phyloP scores from a whole-genome alignment of 2,329 filamentous ascomycete genomes.

The Botryotinia narcissicola region DNA sequence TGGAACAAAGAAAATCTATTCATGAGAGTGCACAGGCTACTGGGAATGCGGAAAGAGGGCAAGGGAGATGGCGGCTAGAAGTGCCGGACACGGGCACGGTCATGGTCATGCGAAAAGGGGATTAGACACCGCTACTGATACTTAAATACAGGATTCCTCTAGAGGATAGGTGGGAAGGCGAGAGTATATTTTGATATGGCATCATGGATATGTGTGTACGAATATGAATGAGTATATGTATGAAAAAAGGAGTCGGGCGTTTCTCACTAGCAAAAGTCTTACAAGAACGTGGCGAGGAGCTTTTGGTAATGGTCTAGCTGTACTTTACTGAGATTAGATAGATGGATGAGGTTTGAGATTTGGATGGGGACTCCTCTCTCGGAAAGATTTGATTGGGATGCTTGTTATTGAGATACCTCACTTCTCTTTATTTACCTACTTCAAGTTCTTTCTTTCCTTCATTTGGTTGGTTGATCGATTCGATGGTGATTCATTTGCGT shows the following conservation, averaged over 20 bases:
- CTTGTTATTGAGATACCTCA: constrained; percentile 7
- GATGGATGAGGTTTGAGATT: background rate
- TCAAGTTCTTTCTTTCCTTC: background rate
- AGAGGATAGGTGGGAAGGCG: background rate
- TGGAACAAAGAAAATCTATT: constrained; percentile 13
- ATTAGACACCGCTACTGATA: background rate
- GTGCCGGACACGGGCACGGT: background rate
- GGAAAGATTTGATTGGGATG: background rate
- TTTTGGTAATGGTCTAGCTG: background rate
- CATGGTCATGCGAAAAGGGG: background rate
- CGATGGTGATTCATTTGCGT: background rate
- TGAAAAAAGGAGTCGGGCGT: background rate
- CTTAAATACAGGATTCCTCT: background rate
- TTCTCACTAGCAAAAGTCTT: background rate
- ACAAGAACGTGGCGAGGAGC: background rate
- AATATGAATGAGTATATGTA: background rate
- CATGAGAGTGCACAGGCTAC: background rate
- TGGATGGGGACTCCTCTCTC: background rate
- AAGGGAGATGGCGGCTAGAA: background rate
- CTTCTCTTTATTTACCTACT: background rate
- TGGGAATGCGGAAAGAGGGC: background rate
- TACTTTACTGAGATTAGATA: background rate
- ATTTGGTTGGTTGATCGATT: too few species aligned
- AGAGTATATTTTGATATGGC: background rate
- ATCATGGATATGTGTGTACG: constrained; percentile 11